Conservation (phyloP, 2,329 filamentous ascomycete genomes). For the Fusarium cicatricum region DNA sequence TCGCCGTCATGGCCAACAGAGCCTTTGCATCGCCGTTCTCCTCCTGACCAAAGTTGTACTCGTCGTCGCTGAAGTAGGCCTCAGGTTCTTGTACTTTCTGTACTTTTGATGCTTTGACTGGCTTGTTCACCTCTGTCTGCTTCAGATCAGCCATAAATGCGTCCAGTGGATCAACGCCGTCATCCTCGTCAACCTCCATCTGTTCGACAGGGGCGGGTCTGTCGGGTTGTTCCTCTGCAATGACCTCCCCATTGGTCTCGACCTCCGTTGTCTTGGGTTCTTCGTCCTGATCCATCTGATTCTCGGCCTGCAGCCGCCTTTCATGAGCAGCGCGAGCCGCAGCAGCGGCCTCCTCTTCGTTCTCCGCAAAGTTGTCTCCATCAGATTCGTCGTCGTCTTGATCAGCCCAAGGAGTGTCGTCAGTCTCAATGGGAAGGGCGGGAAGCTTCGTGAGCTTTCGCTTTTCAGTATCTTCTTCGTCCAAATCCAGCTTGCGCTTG, state of each 20-base stretch:
- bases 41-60: slow-evolving; percentile 64
- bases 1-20: slow-evolving; percentile 64
- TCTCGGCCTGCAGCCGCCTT: slow-evolving; percentile 69
- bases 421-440: slow-evolving; percentile 72
- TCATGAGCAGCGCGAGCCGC: slow-evolving; percentile 87
- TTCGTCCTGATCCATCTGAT: slow-evolving; percentile 56
- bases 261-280: slow-evolving; percentile 38
- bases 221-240: slow-evolving; percentile 37
- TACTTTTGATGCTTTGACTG: slow-evolving; percentile 44
- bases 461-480: slow-evolving; percentile 85
- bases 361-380: slow-evolving; percentile 78
- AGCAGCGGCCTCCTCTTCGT: slow-evolving; percentile 87
- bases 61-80: slow-evolving; percentile 89
- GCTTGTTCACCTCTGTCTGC: slow-evolving; percentile 59
- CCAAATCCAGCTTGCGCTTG: slow-evolving; percentile 82
- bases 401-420: slow-evolving; percentile 67
- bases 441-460: slow-evolving; percentile 93
- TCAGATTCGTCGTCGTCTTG: slow-evolving; percentile 77
- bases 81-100: slow-evolving; percentile 74
- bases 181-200: slow-evolving; percentile 68
- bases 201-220: slow-evolving; percentile 46
- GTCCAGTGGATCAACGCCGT: slow-evolving; percentile 89
- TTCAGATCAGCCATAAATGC: slow-evolving; percentile 89
- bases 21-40: slow-evolving; percentile 57
- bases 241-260: slow-evolving; percentile 42